phyloP scores from a whole-genome alignment of 192 early-diverging fungal species.

The Linnemannia hyalina region DNA sequence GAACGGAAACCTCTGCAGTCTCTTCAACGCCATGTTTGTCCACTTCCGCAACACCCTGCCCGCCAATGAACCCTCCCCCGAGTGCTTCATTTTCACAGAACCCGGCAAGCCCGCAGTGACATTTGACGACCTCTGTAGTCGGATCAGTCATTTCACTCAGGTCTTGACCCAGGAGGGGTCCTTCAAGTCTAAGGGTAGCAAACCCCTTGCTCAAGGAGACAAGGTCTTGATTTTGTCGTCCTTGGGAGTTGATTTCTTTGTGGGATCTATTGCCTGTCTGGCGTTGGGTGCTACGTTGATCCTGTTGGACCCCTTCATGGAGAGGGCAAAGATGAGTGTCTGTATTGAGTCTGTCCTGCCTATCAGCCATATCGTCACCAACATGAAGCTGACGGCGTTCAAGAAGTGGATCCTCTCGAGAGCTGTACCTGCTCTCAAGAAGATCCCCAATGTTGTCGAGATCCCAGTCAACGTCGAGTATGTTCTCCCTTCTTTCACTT shows the following conservation, averaged over 20 bases:
- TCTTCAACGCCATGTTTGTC: slow-evolving; percentile 53
- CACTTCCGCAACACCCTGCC: slow-evolving; percentile 37
- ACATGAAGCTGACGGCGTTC: slow-evolving; percentile 53
- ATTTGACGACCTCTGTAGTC: slow-evolving; percentile 48
- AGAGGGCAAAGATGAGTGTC: slow-evolving; percentile 55
- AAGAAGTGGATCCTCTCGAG: slow-evolving; percentile 55
- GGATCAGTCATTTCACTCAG: slow-evolving; percentile 51
- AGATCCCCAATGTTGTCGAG: slow-evolving; percentile 49
- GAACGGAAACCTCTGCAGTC: slow-evolving; percentile 51
- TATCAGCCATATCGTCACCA: slow-evolving; percentile 51
- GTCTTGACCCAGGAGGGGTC: slow-evolving; percentile 32
- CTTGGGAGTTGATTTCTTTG: slow-evolving; percentile 52
- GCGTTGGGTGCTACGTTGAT: slow-evolving; percentile 44
- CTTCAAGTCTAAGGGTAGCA: slow-evolving; percentile 20
- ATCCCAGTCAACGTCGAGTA: slow-evolving; percentile 52
- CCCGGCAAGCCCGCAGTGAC: slow-evolving; percentile 42
- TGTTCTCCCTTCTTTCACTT: slow-evolving; percentile 7
- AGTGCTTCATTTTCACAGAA: slow-evolving; percentile 55
- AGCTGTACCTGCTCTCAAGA: slow-evolving; percentile 49
- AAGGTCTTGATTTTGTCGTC: slow-evolving; percentile 50
- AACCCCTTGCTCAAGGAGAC: slow-evolving; percentile 37
- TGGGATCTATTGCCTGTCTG: slow-evolving; percentile 49
- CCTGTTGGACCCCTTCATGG: slow-evolving; percentile 53
- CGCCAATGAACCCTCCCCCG: slow-evolving; percentile 32
- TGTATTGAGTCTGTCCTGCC: slow-evolving; percentile 55